Evolutionary conservation across 2,329 filamentous ascomycete genomes (phyloP), one percentile per base, ranked within the genome.

Genomic region (Trichoderma lentiforme): DNA sequence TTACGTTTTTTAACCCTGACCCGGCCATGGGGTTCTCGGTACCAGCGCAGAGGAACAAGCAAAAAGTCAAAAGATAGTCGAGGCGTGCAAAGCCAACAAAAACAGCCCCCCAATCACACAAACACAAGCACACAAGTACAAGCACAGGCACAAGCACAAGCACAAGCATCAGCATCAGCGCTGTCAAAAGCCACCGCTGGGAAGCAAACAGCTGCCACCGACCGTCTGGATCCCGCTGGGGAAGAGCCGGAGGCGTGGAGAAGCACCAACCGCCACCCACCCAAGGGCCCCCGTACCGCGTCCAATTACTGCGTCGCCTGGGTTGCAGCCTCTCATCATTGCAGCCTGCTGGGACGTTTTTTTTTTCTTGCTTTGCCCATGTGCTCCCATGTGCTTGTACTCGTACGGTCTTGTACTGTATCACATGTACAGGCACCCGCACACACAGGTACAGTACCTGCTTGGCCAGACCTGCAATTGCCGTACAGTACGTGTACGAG

Each of bases 311-410:
- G 53, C 34, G 65, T 47, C 53, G 26, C 53, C 65, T 21, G 51
- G 51, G 65, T 26, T 32, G 53, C 65, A 68, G 65, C 65, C 65
- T 68, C 53, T 68, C 65, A 43, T 57, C 65, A 68, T 28, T 47
- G 61, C n/a, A 64, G 39, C 34, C 57, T 60, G 30, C n/a, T 15
- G 57, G 57, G 18, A 43, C 24, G 34, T 39, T 43, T 62, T 39
- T 62, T 39, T 14, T 65, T 65, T 26, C 47, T 65, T 65, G n/a
- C 30, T 18, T 4, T 39, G 6, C 30, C 63, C 30, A 66, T 36
- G 30, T 57, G 47, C 26, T 32, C 15, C 47, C 56, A 58, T 26
- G 30, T 47, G 47, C 63, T 56, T 26, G 30, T 66, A 26, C 58
- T 21, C 15, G 32, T 21, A 51, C 34, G 28, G 15, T 2, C 24